A percentile compares a stretch with the other conserved stretches of the same genome.
These are phyloP conservation scores for Acanthamoeba triangularis DNA, from an alignment of 208 protist genomes.

Conservation along the genomic window DNA sequence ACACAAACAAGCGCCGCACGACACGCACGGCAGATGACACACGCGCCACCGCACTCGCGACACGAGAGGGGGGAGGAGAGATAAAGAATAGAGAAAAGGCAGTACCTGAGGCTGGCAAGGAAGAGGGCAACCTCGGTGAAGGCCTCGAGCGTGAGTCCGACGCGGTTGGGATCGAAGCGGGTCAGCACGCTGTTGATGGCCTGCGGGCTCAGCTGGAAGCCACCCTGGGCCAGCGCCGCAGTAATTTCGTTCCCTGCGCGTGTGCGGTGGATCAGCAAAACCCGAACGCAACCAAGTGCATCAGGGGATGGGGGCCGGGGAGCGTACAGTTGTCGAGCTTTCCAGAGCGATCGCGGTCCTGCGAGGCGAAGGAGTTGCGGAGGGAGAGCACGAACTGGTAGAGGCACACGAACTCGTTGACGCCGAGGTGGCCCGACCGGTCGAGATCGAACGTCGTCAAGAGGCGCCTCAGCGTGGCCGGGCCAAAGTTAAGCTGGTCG, in stretches of 20 bases:
- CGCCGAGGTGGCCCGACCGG: slow-evolving; percentile 7
- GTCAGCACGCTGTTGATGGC: slow-evolving; percentile 18
- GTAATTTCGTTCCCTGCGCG: slow-evolving; percentile 44
- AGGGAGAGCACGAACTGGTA: slow-evolving; percentile 42
- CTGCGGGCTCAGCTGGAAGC: neutral
- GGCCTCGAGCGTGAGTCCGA: slow-evolving; percentile 15
- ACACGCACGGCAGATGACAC: too few species aligned
- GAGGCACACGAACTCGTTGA: slow-evolving; percentile 44
- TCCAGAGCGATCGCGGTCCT: slow-evolving; percentile 22
- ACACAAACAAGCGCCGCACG: too few species aligned
- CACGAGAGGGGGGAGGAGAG: neutral
- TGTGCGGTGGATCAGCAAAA: neutral
- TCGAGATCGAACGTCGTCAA: slow-evolving; percentile 38
- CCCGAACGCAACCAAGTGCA: neutral
- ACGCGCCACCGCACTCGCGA: neutral
- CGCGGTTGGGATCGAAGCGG: slow-evolving; percentile 22
- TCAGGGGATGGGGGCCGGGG: neutral
- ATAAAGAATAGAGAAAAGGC: neutral
- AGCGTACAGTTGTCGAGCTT: slow-evolving; percentile 50
- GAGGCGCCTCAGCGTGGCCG: slow-evolving; percentile 10
- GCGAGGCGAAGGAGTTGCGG: neutral
- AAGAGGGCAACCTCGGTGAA: slow-evolving; percentile 32
- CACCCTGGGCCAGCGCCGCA: neutral
- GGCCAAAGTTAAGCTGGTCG: slow-evolving; percentile 9
- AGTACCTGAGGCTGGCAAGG: neutral